phyloP scores from a whole-genome alignment of 1,284 basidiomycete genomes.

The Boletus holoroseus region DNA sequence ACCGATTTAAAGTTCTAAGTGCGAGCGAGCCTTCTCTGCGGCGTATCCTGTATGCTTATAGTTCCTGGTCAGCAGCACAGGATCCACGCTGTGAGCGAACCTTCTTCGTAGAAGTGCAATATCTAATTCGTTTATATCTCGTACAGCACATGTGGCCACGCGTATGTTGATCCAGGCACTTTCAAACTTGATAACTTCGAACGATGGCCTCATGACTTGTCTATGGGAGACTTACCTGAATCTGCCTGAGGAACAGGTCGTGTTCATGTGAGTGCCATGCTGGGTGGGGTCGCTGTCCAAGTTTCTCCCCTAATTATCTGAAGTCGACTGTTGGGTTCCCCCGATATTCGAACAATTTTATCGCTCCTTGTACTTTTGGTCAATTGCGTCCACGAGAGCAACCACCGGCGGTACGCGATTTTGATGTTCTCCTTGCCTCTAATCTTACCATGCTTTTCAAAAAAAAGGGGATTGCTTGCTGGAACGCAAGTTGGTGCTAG shows the following conservation, averaged over 20 bases:
- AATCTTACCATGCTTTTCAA: slow-evolving; percentile 21
- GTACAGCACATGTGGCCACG: slow-evolving; percentile 49
- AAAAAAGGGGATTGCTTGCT: slow-evolving; percentile 47
- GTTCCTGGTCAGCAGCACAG: slow-evolving; percentile 59
- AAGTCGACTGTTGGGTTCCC: slow-evolving; percentile 70
- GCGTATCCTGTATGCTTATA: slow-evolving; percentile 52
- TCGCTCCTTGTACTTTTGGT: slow-evolving; percentile 66
- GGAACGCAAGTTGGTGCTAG: slow-evolving; percentile 52
- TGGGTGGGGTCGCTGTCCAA: background rate
- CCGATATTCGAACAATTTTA: slow-evolving; percentile 56
- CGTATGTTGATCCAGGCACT: slow-evolving; percentile 63
- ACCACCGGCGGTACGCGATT: slow-evolving; percentile 50
- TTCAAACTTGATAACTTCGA: slow-evolving; percentile 69
- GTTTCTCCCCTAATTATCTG: slow-evolving; percentile 15
- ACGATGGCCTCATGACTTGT: slow-evolving; percentile 48
- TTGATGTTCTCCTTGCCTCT: background rate
- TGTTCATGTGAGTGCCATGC: slow-evolving; percentile 58
- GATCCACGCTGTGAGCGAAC: slow-evolving; percentile 46
- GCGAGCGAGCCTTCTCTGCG: slow-evolving; percentile 50
- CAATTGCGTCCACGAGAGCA: slow-evolving; percentile 61
- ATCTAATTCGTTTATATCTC: background rate
- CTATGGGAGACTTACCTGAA: slow-evolving; percentile 63
- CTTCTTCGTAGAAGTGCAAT: slow-evolving; percentile 15
- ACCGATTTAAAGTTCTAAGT: slow-evolving; percentile 34
- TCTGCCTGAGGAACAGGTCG: slow-evolving; percentile 65